These are phyloP conservation scores for Dothidotthia symphoricarpi DNA, from an alignment of 2,329 filamentous ascomycete genomes.

Conservation along the genomic window DNA sequence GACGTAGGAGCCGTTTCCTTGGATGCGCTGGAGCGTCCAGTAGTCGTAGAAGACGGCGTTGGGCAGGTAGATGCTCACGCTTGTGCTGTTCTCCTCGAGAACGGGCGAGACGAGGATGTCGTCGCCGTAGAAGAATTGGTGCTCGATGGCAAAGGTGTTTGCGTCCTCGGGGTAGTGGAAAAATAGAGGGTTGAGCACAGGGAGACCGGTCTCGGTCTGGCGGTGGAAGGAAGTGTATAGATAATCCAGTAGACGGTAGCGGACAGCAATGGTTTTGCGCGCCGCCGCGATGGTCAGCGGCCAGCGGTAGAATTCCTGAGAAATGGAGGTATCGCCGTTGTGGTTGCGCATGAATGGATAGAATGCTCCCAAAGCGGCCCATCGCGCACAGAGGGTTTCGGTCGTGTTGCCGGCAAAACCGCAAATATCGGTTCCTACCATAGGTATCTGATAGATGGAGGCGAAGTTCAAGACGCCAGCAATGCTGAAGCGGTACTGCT, in stretches of 20 bases:
- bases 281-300: constrained; percentile 60
- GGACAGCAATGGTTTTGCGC: constrained; percentile 64
- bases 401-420: constrained; percentile 68
- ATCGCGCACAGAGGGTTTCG: constrained; percentile 68
- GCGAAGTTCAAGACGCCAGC: constrained; percentile 46
- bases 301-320: constrained; percentile 60
- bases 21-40: constrained; percentile 52
- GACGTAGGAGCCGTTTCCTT: constrained; percentile 48
- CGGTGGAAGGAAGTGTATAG: constrained; percentile 68
- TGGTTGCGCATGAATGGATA: constrained; percentile 74
- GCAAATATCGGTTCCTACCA: constrained; percentile 64
- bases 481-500: constrained; percentile 44
- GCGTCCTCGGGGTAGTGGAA: constrained; percentile 64
- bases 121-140: constrained; percentile 60
- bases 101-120: constrained; percentile 58
- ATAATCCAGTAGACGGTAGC: constrained; percentile 73
- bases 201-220: constrained; percentile 60
- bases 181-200: constrained; percentile 66
- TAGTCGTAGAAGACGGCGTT: constrained; percentile 61
- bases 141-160: constrained; percentile 52
- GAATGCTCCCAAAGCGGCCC: constrained; percentile 72
- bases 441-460: constrained; percentile 48
- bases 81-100: constrained; percentile 52
- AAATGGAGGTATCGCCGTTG: constrained; percentile 53
- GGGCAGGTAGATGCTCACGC: constrained; percentile 57